These are phyloP conservation scores for Copromyces sp. DNA, from an alignment of 495 filamentous ascomycete species.

Conservation along the genomic window DNA sequence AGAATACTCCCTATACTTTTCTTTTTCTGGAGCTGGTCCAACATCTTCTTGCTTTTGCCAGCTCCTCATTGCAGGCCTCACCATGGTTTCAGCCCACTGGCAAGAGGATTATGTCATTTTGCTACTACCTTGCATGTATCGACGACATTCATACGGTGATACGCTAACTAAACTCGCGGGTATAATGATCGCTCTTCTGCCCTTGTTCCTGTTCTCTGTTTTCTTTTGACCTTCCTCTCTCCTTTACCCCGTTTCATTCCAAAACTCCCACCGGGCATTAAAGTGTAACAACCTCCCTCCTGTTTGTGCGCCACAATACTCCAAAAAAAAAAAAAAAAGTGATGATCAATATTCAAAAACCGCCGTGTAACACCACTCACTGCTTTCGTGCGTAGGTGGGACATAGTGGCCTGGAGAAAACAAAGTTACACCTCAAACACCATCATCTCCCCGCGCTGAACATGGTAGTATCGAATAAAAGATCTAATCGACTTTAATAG, in stretches of 20 bases:
- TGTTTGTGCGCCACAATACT: not conserved
- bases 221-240: not conserved
- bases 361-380: not conserved
- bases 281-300: not conserved
- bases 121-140: not conserved
- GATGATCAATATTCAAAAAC: not conserved
- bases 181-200: not conserved
- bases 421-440: not conserved
- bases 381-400: not conserved
- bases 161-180: not conserved
- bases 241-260: not conserved
- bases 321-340: not conserved
- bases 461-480: not conserved
- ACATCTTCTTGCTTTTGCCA: not conserved
- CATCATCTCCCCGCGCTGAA: not conserved
- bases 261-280: not conserved
- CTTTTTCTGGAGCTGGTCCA: too few species aligned
- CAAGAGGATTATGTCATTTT: not conserved
- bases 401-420: not conserved
- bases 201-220: not conserved
- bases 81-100: not conserved
- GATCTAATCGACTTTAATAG: conserved; percentile 9
- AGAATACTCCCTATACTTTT: not conserved
- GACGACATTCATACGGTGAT: not conserved
- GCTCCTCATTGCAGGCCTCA: not conserved